Evolutionary conservation across 331 rosid species (phyloP), one percentile per base, ranked within the genome.

Genomic region (Cydonia oblonga): DNA sequence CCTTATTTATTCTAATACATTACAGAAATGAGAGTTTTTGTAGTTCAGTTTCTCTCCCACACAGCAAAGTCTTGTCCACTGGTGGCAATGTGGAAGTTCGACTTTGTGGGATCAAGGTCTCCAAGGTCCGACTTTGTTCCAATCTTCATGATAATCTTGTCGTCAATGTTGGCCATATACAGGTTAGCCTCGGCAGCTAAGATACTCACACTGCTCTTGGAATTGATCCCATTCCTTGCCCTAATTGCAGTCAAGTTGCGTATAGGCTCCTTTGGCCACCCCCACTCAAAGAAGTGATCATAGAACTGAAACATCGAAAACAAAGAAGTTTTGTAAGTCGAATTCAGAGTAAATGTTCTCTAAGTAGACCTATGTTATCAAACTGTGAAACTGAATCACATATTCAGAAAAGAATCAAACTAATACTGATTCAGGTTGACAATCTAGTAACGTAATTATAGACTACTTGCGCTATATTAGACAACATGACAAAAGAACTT

Each of bases 221-320:
- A 12, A 32, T 80, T 83, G 64, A 89, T 87, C 25, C 89, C 89
- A 59, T 88, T 85, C 80, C 75, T 80, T 30, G 11, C 12, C 76
- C 96, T 84, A 59, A 91, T 75, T 18, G 52, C 81, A n/a, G 32
- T 65, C 81, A 86, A 72, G 20, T 81, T 87, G 25, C 71, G 24
- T 75, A 86, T 83, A 67, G 72, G 74, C 42, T 76, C 90, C 89
- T 89, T 88, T 29, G 82, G 65, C 0, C 93, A 29, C 7, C 35
- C 92, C 97, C 89, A 86, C 5, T 85, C 88, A 66, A 89, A 33
- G 30, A 89, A 81, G 64, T 92, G 97, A 11, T 92, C 96, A 11
- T 89, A 89, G 85, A 89, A 92, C 97, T 90, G 78, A 2, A 16
- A 49, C 87, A 81, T 23, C 15, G 1, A 20, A 15, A 32, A 6